Evolutionary conservation across 2,329 filamentous ascomycete genomes (phyloP), one percentile per base, ranked within the genome.

Genomic region (Fulvia fulva): DNA sequence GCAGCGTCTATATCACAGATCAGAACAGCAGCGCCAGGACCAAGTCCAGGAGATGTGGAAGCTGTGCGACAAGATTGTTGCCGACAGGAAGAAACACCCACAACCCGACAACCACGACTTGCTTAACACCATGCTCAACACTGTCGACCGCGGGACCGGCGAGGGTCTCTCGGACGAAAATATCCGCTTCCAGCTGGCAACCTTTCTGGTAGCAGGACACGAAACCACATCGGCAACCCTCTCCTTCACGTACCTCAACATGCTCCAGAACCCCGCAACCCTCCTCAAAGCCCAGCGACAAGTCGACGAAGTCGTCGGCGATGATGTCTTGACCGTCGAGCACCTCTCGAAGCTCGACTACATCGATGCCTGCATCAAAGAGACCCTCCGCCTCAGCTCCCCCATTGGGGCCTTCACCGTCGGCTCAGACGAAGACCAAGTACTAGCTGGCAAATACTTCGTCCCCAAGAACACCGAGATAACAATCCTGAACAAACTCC

Each of bases 181-280:
- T 52, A 87, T 90, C 61, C 80, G 83, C 11, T 79, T 87, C 68
- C 88, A 91, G 62, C 83, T 91, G 74, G 66, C 70, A 58, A 90
- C 87, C 0, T 90, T 90, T 63, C 72, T 90, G 5, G 85, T 87
- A 64, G 86, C 86, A 12, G 85, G 78, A 73, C 87, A 89, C 62
- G 88, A 90, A 66, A 91, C 89, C 0, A 88, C 88, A 0, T 84
- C 85, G 1, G 87, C 87, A 1, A 72, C 87, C 12, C 71, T 91
- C 8, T 82, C 85, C 0, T 90, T 89, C 67, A 74, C 81, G 0
- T 81, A 89, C 50, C 87, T 85, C 68, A 78, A 87, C 55, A 76
- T 91, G 1, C 70, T 89, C 32, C 86, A 85, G 67, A 79, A 87
- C 63, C 87, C 87, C 0, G 77, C 80, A 1, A 76, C 78, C 2